A percentile compares a stretch with the other conserved stretches of the same genome.
These are phyloP conservation scores for Alliaria petiolata DNA, from an alignment of 345 rosid species.

Conservation along the genomic window DNA sequence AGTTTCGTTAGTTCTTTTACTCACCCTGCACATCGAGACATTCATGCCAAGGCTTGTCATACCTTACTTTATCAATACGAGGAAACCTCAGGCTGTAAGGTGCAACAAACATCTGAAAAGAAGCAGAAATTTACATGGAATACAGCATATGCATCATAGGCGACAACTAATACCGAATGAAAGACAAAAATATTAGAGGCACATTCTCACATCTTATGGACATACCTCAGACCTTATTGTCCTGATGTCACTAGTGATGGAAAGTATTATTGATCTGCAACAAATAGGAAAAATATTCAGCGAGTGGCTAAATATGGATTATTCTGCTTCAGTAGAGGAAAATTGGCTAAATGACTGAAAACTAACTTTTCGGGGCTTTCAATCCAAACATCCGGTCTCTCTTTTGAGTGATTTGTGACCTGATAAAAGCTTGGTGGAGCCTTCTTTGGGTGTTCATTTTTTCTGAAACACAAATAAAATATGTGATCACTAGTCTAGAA, in stretches of 20 bases:
- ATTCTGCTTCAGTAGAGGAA: constrained; percentile 2
- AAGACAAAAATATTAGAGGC: not conserved
- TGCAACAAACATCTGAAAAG: constrained; percentile 80
- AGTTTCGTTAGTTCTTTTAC: constrained; percentile 9
- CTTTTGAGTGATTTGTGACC: constrained; percentile 82
- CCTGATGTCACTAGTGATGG: constrained; percentile 91
- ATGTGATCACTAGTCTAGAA: not conserved
- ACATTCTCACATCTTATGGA: constrained; percentile 11
- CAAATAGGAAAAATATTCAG: no score
- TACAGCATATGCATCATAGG: not conserved
- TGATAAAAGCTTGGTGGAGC: constrained; percentile 80
- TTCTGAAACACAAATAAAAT: constrained; percentile 42
- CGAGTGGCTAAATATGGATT: no score
- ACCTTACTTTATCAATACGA: constrained; percentile 90
- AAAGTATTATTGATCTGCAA: constrained; percentile 81
- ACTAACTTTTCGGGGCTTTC: constrained; percentile 95
- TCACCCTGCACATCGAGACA: constrained; percentile 94
- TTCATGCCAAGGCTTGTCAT: constrained; percentile 98
- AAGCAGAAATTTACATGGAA: constrained; percentile 8
- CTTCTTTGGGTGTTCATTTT: constrained; percentile 82
- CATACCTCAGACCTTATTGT: constrained; percentile 93
- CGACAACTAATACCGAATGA: constrained; percentile 3
- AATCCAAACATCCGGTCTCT: constrained; percentile 98
- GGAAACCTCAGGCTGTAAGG: constrained; percentile 97
- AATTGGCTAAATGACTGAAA: not conserved